Percentiles rank a stretch among this genome's conserved stretches.
These are phyloP conservation scores for Curvularia verruculosa DNA, from an alignment of 2,329 filamentous ascomycete species.

Conservation along the genomic window DNA sequence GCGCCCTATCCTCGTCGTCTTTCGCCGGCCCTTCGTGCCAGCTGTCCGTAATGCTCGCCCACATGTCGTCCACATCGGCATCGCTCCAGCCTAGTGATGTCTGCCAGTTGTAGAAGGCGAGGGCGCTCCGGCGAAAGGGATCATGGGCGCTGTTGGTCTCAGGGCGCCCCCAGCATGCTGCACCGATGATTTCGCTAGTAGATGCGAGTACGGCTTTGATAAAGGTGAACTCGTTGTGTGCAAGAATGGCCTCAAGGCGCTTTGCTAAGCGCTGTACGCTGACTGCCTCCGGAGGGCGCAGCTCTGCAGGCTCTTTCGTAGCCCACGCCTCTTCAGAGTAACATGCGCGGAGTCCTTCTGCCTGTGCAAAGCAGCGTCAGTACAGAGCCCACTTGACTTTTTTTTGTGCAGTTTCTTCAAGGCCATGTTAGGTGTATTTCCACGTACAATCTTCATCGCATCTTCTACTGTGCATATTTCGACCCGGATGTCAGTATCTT, in stretches of 20 bases:
- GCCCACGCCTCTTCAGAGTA: constrained; percentile 32
- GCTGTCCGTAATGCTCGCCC: constrained; percentile 19
- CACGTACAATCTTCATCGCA: constrained; percentile 29
- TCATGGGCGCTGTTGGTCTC: constrained; percentile 24
- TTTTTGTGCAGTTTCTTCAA: neutral
- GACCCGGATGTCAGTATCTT: constrained; percentile 25
- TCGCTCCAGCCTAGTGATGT: constrained; percentile 30
- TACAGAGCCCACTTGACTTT: no score
- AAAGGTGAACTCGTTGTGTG: constrained; percentile 24
- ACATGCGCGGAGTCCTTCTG: constrained; percentile 35
- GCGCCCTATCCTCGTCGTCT: constrained; percentile 26
- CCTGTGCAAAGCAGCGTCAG: constrained; percentile 20
- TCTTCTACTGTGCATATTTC: constrained; percentile 28
- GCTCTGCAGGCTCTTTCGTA: constrained; percentile 27
- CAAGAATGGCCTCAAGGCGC: constrained; percentile 29
- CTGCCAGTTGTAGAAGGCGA: constrained; percentile 30
- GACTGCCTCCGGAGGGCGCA: constrained; percentile 18
- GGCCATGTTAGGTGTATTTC: neutral
- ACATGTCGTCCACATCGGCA: constrained; percentile 36
- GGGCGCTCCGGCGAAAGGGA: constrained; percentile 27
- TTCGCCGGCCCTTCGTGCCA: constrained; percentile 29
- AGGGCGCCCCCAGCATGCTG: constrained; percentile 39
- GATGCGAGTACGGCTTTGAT: constrained; percentile 36
- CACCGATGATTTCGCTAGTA: constrained; percentile 29
- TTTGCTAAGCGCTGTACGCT: constrained; percentile 29